These are phyloP conservation scores for Macadamia tetraphylla DNA, from an alignment of 164 flowering plant species.

Conservation along the genomic window DNA sequence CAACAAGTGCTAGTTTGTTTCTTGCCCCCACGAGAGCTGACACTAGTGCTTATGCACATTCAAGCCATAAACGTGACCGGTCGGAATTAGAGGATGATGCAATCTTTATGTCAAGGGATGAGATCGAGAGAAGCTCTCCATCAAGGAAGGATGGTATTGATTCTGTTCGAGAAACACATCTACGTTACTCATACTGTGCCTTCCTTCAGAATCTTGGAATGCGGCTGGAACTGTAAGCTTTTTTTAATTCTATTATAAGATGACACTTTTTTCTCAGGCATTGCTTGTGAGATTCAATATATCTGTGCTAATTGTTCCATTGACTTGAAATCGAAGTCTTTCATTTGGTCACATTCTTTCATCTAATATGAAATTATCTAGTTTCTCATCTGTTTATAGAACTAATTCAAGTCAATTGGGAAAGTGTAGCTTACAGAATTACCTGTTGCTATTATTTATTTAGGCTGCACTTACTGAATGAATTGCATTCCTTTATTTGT, in stretches of 20 bases:
- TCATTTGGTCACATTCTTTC: not conserved
- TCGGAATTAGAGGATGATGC: constrained; percentile 54
- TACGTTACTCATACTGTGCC: constrained; percentile 89
- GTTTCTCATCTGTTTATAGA: no score
- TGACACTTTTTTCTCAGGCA: not conserved
- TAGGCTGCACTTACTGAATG: not conserved
- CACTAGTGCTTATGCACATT: constrained; percentile 18
- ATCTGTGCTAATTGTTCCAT: not conserved
- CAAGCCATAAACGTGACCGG: constrained; percentile 49
- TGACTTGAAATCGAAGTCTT: not conserved
- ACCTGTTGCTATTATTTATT: not conserved
- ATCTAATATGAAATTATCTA: not conserved
- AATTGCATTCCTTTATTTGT: constrained; percentile 13
- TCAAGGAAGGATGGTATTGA: constrained; percentile 98
- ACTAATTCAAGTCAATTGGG: no score
- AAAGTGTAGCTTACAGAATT: no score
- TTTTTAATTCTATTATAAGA: constrained; percentile 3
- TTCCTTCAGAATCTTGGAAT: constrained; percentile 86
- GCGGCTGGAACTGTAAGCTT: constrained; percentile 74
- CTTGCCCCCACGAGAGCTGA: constrained; percentile 17
- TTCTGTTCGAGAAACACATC: constrained; percentile 57
- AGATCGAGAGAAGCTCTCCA: constrained; percentile 83
- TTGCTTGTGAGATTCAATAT: not conserved
- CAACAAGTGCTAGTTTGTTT: constrained; percentile 22
- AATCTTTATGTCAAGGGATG: constrained; percentile 73